These are phyloP conservation scores for Cystobasidium onofrii DNA, from an alignment of 768 basidiomycete species.

Conservation along the genomic window DNA sequence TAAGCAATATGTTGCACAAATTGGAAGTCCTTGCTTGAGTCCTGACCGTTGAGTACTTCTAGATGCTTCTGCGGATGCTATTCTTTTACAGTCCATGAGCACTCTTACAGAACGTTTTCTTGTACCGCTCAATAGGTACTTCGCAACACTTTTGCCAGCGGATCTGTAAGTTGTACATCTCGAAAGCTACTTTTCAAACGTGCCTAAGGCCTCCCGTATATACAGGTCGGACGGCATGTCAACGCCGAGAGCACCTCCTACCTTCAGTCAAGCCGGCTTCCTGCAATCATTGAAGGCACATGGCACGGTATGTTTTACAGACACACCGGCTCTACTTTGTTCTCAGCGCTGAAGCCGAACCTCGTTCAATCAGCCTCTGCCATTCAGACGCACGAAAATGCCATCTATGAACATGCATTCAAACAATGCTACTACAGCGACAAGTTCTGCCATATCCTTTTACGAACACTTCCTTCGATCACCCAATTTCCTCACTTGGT, in stretches of 20 bases:
- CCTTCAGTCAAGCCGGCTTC: slow-evolving; percentile 27
- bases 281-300: slow-evolving; percentile 20
- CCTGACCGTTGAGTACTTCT: neutral
- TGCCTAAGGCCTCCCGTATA: neutral
- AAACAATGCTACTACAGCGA: slow-evolving; percentile 1
- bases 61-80: slow-evolving; percentile 49
- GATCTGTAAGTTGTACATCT: neutral
- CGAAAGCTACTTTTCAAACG: neutral
- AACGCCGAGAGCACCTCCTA: neutral
- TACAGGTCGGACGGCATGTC: slow-evolving; percentile 7
- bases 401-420: slow-evolving; percentile 27
- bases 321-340: neutral
- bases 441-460: slow-evolving; percentile 7
- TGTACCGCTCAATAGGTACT: slow-evolving; percentile 81
- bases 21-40: neutral
- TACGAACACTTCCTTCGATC: slow-evolving; percentile 24
- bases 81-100: slow-evolving; percentile 51
- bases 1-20: slow-evolving; percentile 19
- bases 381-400: slow-evolving; percentile 21
- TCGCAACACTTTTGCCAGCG: slow-evolving; percentile 69
- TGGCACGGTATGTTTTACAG: slow-evolving; percentile 7
- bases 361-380: slow-evolving; percentile 11
- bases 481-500: slow-evolving; percentile 30
- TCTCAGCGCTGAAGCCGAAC: neutral
- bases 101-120: slow-evolving; percentile 56